Evolutionary conservation across 768 basidiomycete species (phyloP), one percentile per base, ranked within the genome.

Genomic region (Podaxis carcinomalis): DNA sequence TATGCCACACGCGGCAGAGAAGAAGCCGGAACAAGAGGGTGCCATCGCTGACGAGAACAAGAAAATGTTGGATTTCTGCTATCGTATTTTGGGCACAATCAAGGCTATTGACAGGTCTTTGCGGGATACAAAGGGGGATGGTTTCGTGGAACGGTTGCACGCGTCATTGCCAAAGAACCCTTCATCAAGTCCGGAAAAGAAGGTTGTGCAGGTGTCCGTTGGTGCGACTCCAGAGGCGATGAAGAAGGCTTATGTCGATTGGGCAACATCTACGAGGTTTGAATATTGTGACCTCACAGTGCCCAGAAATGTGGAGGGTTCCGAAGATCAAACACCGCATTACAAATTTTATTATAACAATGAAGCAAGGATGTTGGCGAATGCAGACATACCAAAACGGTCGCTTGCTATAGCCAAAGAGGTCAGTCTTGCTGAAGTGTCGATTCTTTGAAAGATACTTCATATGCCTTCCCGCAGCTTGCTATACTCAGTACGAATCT

Each of bases 351-450:
- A 82, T 71, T 95, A 82, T 75, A 89, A 89, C 68, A 86, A 82
- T 65, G 93, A 95, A 70, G 91, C 90, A 21, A 81, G 92, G 28
- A 89, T 92, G 86, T 77, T 94, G 28, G 87, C 88, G 3, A 86
- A 85, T 66, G 88, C 91, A 21, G 90, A 93, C 68, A 91, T 95
- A 57, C 93, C 94, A 4, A 95, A 93, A 74, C 82, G 95, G 47
- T 94, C 92, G 1, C 78, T 97, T 61, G 95, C 95, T 9, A 97
- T 98, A 63, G 95, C 95, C 3, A 98, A 97, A 75, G 94, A 96
- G 83, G 90, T 89, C 62, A 65, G 68, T 60, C 36, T 23, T 27
- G 14, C 23, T 5, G 28, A 5, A 25, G 14, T 55, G 19, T 32
- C 59, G 27, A 14, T 36, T 63, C 16, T 51, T 28, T 14, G 13